Conservation (phyloP, 805 yeast species). For the Teunomyces atbi region DNA sequence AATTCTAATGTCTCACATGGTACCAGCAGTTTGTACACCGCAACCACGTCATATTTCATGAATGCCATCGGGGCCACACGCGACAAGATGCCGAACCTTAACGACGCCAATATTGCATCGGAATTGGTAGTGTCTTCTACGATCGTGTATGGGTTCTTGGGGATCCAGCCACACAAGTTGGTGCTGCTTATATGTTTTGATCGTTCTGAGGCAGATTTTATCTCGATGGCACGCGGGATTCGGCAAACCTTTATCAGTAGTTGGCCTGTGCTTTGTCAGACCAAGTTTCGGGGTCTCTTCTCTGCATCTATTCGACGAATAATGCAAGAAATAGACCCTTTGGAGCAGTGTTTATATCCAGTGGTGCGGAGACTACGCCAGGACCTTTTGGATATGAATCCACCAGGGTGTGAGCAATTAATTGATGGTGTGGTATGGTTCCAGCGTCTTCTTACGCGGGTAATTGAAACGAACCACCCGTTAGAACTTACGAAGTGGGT, state of each 20-base stretch:
- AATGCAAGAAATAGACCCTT: constrained; percentile 6
- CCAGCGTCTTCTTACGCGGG: constrained; percentile 12
- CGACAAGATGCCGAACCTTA: constrained; percentile 5
- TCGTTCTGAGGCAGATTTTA: constrained; percentile 17
- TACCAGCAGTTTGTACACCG: background rate
- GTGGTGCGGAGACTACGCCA: constrained; percentile 1
- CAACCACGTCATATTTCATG: constrained; percentile 19
- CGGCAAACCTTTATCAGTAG: constrained; percentile 1
- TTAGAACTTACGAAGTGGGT: constrained; percentile 32
- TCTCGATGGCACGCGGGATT: constrained; percentile 21
- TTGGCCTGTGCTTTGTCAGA: background rate
- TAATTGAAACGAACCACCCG: constrained; percentile 21
- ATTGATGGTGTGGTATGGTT: constrained; percentile 10
- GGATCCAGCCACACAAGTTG: constrained; percentile 30
- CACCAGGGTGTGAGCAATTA: constrained; percentile 4
- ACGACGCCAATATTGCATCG: constrained; percentile 4
- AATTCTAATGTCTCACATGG: constrained; percentile 2
- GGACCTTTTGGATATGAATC: background rate
- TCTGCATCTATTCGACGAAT: constrained; percentile 3
- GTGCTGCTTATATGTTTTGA: constrained; percentile 27
- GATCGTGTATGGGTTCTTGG: constrained; percentile 28
- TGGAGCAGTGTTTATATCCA: background rate
- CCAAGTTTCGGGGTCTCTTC: background rate
- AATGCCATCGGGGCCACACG: constrained; percentile 15
- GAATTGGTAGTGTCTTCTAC: constrained; percentile 20